A percentile compares a stretch with the other conserved stretches of the same genome.
phyloP scores from a whole-genome alignment of 768 basidiomycete species.

The Termitomyces sp. region DNA sequence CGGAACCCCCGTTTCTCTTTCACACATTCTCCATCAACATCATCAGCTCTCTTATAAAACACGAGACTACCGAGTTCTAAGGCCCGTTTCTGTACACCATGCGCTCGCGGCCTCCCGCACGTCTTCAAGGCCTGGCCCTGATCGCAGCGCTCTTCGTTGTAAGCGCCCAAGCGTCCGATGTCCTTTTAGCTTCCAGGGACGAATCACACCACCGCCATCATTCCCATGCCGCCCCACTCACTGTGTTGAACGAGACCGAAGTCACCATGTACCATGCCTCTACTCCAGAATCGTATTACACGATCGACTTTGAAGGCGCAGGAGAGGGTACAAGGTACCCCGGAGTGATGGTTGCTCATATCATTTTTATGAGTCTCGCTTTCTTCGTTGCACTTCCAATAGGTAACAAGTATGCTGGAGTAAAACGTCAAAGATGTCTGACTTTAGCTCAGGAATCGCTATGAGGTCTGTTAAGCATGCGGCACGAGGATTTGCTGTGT shows the following conservation, averaged over 20 bases:
- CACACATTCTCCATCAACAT: constrained; percentile 5
- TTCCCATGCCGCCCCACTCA: constrained; percentile 41
- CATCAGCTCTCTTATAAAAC: constrained; percentile 7
- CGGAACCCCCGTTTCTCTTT: constrained; percentile 7
- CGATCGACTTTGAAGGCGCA: constrained; percentile 63
- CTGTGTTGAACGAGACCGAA: constrained; percentile 75
- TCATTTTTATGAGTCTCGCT: constrained; percentile 66
- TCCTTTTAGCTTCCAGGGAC: constrained; percentile 18
- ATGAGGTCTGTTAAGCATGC: constrained; percentile 74
- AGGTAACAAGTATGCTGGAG: constrained; percentile 35
- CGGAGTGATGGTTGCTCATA: constrained; percentile 70
- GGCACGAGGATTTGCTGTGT: constrained; percentile 49
- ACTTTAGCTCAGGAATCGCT: constrained; percentile 53
- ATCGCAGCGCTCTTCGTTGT: constrained; percentile 9
- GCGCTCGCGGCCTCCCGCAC: constrained; percentile 8
- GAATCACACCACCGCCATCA: constrained; percentile 47
- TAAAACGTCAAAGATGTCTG: not conserved
- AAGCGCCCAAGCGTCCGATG: constrained; percentile 14
- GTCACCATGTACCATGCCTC: constrained; percentile 57
- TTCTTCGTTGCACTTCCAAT: constrained; percentile 82
- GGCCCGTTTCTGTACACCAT: constrained; percentile 8
- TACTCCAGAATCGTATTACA: constrained; percentile 79
- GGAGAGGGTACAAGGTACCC: constrained; percentile 46
- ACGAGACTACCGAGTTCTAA: not conserved
- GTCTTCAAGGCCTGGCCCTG: constrained; percentile 2